Evolutionary conservation across 2,329 filamentous ascomycete genomes (phyloP).

Genomic region (Colletotrichum simmondsii): DNA sequence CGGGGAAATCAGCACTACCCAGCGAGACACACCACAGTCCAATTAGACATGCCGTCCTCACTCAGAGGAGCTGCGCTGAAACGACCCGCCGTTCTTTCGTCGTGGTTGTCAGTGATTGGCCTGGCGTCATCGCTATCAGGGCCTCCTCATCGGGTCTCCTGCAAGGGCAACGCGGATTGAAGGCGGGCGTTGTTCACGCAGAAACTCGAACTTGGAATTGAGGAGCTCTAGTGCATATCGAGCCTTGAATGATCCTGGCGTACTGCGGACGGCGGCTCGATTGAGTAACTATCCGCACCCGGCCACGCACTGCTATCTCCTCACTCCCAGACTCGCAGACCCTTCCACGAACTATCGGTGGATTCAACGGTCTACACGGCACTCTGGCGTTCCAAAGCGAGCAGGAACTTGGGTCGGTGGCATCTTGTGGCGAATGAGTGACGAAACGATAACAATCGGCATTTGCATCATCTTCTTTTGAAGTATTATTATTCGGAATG

Average conservation of each 20-base stretch:
- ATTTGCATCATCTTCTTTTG: not conserved
- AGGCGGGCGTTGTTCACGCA: not conserved
- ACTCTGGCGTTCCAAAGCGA: constrained; percentile 5
- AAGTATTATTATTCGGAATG: not conserved
- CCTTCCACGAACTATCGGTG: not conserved
- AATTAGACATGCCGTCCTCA: constrained; percentile 27
- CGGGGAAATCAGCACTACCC: constrained; percentile 8
- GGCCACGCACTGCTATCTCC: not conserved
- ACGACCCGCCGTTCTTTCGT: constrained; percentile 17
- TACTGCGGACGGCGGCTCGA: constrained; percentile 8
- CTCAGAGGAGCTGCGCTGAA: constrained; percentile 27
- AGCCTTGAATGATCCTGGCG: constrained; percentile 9
- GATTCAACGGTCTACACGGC: not conserved
- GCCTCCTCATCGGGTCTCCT: constrained; percentile 27
- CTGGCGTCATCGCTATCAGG: not conserved
- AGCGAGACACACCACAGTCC: constrained; percentile 11
- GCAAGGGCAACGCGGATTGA: constrained; percentile 16
- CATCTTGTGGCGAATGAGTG: not conserved
- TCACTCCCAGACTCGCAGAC: not conserved
- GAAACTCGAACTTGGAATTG: not conserved
- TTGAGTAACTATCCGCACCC: constrained; percentile 9
- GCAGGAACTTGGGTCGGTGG: constrained; percentile 13
- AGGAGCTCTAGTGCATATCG: not conserved
- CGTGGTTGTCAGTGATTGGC: constrained; percentile 32
- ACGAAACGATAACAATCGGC: not conserved